phyloP scores from a whole-genome alignment of 208 protist genomes.

The Acanthamoeba lenticulata region DNA sequence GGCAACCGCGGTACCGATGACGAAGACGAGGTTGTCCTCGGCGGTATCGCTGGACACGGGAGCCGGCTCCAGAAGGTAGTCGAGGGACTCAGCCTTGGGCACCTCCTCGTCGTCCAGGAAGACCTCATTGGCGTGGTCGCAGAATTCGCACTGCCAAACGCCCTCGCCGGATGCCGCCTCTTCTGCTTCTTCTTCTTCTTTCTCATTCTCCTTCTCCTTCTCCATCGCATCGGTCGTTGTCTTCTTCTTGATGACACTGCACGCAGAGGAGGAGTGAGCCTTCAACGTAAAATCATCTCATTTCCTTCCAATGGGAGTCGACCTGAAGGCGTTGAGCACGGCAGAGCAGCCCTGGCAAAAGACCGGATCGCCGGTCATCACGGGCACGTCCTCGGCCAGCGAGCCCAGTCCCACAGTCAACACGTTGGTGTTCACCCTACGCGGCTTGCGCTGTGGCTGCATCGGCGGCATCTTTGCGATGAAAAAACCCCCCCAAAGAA shows the following conservation, averaged over 20 bases:
- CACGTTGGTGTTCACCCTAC: slow-evolving; percentile 71
- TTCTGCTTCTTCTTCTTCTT: neutral
- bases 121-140: slow-evolving; percentile 64
- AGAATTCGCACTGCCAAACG: slow-evolving; percentile 77
- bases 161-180: neutral
- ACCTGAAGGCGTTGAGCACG: slow-evolving; percentile 60
- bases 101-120: slow-evolving; percentile 66
- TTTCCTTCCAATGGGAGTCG: neutral
- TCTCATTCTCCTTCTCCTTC: neutral
- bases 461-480: neutral
- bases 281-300: neutral
- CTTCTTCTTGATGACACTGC: neutral
- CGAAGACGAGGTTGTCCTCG: neutral
- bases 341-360: slow-evolving; percentile 73
- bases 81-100: slow-evolving; percentile 67
- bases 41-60: neutral
- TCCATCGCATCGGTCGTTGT: neutral
- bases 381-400: neutral
- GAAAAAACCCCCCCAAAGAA: too few species aligned
- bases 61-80: slow-evolving; percentile 75
- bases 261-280: too few species aligned
- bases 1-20: neutral
- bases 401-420: slow-evolving; percentile 42
- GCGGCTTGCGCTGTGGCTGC: neutral
- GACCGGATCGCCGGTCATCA: slow-evolving; percentile 77